Base-by-base conservation (phyloP, 192 early-diverging fungal species). In the Coemansia guatemalensis region DNA sequence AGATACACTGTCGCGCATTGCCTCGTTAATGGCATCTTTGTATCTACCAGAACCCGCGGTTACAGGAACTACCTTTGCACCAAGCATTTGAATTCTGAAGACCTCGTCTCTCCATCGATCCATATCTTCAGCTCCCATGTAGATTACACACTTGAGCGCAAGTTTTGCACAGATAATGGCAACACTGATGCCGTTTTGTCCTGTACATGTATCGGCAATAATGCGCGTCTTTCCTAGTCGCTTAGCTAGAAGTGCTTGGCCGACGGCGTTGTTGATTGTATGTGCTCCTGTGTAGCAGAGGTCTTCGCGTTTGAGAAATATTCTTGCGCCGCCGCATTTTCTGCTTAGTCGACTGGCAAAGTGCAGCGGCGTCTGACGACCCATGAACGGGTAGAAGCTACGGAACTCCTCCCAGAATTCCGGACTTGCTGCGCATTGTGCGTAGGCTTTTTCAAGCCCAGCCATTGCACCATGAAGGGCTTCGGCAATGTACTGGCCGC, bases 261-360 rank as follows among this genome's bases (percentile, higher is more conserved):
- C 97, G 35, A 99, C 75, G 12, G 95, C 95, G 58, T 99, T 99
- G 83, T 99, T 99, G 84, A 99, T 93, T 81, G 97, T 99, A 84
- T 99, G 97, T 41, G 95, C 94, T 50, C 97, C 97, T 35, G 97
- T 99, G 78, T 99, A 95, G 83, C 97, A 97, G 68, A 97, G 83
- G 68, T 99, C 97, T 74, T 99, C 97, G 66, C 97, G 89, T 84
- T 99, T 99, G 71, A 99, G 84, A 92, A 92, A 99, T 80, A 99
- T 96, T 29, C 82, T 82, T 20, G 97, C 95, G 55, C 97, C 97
- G 27, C 90, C 87, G 69, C 66, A 68, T 61, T 74, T 58, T 47
- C 78, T 86, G 6, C 95, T 94, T 74, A 99, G 75, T 14, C 93
- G 88, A 60, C 91, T 88, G 44, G 97, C 97, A 39, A 89, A 81